A percentile compares a stretch with the other conserved stretches of the same genome.
Conservation (phyloP, 805 yeast species). For the Yarrowia alimentaria region DNA sequence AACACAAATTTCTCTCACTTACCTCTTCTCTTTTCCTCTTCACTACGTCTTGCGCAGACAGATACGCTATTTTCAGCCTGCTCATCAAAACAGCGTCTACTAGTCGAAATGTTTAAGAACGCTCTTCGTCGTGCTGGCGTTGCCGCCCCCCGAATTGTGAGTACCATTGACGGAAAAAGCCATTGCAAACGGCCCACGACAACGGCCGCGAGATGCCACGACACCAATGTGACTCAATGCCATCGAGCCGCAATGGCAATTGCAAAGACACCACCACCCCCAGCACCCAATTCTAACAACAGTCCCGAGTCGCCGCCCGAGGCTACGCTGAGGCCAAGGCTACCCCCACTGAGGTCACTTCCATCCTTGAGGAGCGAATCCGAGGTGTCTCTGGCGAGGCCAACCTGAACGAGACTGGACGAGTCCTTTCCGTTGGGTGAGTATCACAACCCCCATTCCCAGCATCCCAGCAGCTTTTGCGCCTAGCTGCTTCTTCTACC, state of each 20-base stretch:
- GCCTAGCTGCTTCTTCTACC: too few relatives aligned
- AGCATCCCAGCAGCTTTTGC: too few relatives aligned
- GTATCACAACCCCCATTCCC: too few relatives aligned
- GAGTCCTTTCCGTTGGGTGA: slow-evolving; percentile 95
- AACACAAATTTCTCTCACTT: slow-evolving; percentile 28
- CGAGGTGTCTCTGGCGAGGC: slow-evolving; percentile 98
- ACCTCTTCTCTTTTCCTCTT: slow-evolving; percentile 28
- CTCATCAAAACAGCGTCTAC: slow-evolving; percentile 29
- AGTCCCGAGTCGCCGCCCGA: slow-evolving; percentile 55
- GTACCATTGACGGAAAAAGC: slow-evolving; percentile 6
- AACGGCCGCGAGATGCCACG: too few relatives aligned
- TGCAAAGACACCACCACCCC: slow-evolving; percentile 1
- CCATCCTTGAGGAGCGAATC: slow-evolving; percentile 98
- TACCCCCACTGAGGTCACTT: slow-evolving; percentile 98
- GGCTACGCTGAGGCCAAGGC: slow-evolving; percentile 92
- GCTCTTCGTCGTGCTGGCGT: slow-evolving; percentile 29
- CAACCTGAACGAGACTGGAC: slow-evolving; percentile 98
- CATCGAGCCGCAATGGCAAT: slow-evolving; percentile 7
- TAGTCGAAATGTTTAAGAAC: slow-evolving; percentile 29
- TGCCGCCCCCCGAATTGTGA: slow-evolving; percentile 29
- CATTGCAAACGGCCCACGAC: background rate
- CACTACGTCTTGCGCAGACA: slow-evolving; percentile 29
- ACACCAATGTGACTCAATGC: too few relatives aligned
- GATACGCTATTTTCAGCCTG: slow-evolving; percentile 28
- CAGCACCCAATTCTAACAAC: slow-evolving; percentile 1